Conservation (phyloP, 1,284 basidiomycete genomes). For the Dichomitus squalens region DNA sequence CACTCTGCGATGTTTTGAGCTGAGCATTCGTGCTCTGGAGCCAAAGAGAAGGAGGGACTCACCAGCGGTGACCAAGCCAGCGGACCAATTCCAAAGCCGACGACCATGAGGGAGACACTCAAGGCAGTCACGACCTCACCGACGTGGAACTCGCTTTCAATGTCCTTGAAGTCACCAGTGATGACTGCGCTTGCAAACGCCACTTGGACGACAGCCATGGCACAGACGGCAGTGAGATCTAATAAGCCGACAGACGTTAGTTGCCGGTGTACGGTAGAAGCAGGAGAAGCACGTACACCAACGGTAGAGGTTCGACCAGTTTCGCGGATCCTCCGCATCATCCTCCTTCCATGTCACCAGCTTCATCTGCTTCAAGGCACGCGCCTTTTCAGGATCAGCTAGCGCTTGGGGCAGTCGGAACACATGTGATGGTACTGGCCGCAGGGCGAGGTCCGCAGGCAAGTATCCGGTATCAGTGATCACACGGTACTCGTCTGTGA, state of each 20-base stretch:
- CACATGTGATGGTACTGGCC: conserved; percentile 33
- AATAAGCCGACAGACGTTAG: no score
- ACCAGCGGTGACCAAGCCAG: conserved; percentile 38
- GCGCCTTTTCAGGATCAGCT: conserved; percentile 37
- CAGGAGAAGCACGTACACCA: conserved; percentile 41
- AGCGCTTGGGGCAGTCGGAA: conserved; percentile 29
- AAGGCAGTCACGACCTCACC: conserved; percentile 50
- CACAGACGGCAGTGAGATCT: conserved; percentile 31
- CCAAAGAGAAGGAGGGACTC: conserved; percentile 40
- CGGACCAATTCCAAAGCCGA: conserved; percentile 57
- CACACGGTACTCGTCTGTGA: conserved; percentile 38
- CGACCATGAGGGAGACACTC: conserved; percentile 49
- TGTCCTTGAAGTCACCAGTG: conserved; percentile 42
- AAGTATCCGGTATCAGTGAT: conserved; percentile 32
- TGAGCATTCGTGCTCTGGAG: not conserved
- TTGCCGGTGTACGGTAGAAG: no score
- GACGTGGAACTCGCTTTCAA: conserved; percentile 47
- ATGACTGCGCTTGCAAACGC: conserved; percentile 65
- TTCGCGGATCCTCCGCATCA: conserved; percentile 67
- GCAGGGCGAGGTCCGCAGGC: conserved; percentile 29
- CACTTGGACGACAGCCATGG: conserved; percentile 36
- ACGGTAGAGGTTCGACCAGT: conserved; percentile 51
- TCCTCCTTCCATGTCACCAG: conserved; percentile 38
- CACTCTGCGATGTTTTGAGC: conserved; percentile 40
- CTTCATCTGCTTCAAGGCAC: conserved; percentile 33